Base-by-base conservation (phyloP, 768 basidiomycete genomes). In the Infundibulicybe gibba region DNA sequence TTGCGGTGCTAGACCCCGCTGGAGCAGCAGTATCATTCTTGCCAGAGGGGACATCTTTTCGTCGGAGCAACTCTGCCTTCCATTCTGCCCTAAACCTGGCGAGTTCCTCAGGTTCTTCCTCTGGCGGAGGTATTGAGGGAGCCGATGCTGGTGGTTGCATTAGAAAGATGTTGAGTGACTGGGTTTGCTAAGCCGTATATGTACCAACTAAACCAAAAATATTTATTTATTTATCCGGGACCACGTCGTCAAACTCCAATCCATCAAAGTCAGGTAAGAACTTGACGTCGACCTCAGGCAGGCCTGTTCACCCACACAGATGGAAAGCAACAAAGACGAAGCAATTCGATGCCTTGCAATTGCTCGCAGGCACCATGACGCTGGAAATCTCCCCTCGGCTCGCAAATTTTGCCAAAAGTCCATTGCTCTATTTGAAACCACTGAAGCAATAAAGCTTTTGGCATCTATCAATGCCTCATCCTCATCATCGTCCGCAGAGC, bases 271-370 rank as follows among this genome's bases (percentile, higher is more conserved):
- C 25, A 25, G 25, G 25, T 25, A 25, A 25, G 25, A 25, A 25
- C 25, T 25, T 25, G 25, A 25, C 25, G 21, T 37, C 16, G 17
- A 37, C 44, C 35, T 31, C 31, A 32, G 40, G 39, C n/a, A 40
- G n/a, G 6, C n/a, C 33, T 20, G 39, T 30, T 14, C 19, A 33
- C 30, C 35, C 40, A 43, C 21, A 20, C 31, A 12, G 14, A 88
- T 90, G 87, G 87, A 89, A 65, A 84, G 85, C 66, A 95, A 95
- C 74, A 90, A 81, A 55, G 92, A 95, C 61, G 92, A 95, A 66
- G 92, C 92, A 32, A 63, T 86, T 48, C 83, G 87, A 56, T 91
- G 90, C 61, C 76, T 95, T 43, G 62, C 68, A 41, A 90, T 97
- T 52, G 87, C 94, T 2, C 81, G 83, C 59, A 80, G 79, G 57